A percentile compares a stretch with the other conserved stretches of the same genome.
Conservation (phyloP, 352 stramenopile genomes). For the Plasmopara muralis region DNA sequence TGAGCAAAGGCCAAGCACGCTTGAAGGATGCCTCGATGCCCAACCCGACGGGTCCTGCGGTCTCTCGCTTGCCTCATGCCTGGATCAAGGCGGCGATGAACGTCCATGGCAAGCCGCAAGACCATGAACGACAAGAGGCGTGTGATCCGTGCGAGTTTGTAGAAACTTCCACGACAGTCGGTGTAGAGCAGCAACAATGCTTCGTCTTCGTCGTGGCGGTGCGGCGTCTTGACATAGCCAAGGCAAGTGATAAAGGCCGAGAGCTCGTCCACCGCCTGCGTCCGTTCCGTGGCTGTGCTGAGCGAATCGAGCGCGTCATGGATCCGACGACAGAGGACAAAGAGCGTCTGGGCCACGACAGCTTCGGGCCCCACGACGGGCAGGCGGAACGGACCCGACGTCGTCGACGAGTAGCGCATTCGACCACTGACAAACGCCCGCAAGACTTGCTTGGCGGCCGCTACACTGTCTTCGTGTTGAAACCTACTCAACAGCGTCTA, state of each 20-base stretch:
- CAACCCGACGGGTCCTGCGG: too few species aligned
- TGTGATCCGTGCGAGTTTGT: conserved; percentile 81
- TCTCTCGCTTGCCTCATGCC: conserved; percentile 1
- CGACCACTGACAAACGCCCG: conserved; percentile 54
- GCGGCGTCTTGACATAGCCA: conserved; percentile 22
- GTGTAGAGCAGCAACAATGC: conserved; percentile 83
- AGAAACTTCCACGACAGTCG: conserved; percentile 80
- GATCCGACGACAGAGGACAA: conserved; percentile 78
- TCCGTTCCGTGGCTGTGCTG: conserved; percentile 48
- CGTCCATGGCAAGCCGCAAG: conserved; percentile 54
- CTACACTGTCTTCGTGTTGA: conserved; percentile 67
- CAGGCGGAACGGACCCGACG: conserved; percentile 38
- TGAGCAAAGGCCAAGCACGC: conserved; percentile 86
- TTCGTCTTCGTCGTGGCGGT: conserved; percentile 59
- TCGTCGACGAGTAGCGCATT: conserved; percentile 18
- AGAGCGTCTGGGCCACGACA: conserved; percentile 77
- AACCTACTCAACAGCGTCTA: conserved; percentile 84
- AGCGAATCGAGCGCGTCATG: conserved; percentile 82
- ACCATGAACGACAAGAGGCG: conserved; percentile 48
- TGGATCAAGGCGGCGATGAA: conserved; percentile 29
- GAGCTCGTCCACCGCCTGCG: conserved; percentile 59
- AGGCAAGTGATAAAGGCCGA: conserved; percentile 74
- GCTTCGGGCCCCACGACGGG: conserved; percentile 65
- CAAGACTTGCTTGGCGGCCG: conserved; percentile 80
- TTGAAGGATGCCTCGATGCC: conserved; percentile 62